Evolutionary conservation across 805 yeast genomes (phyloP), one percentile per base, ranked within the genome.

Genomic region (Alloascoidea africana): DNA sequence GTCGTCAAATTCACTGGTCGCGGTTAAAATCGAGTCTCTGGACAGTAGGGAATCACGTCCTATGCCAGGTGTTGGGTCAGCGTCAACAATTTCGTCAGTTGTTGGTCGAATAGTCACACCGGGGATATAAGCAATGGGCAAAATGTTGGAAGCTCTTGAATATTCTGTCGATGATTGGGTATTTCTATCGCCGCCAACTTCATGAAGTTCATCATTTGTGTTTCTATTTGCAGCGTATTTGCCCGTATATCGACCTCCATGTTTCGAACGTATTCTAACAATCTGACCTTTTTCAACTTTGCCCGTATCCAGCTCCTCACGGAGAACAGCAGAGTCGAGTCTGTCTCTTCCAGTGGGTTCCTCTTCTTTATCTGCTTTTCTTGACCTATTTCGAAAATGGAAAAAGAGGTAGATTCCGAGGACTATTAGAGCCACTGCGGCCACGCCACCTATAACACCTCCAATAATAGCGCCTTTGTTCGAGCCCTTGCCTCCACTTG

Each of bases 91-190:
- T 8, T 23, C n/a, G n/a, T n/a, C n/a, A 23, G 8, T 23, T 23
- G 30, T 23, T 23, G 30, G 30, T 23, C 30, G 30, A 8, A 23
- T 23, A 8, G 30, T 82, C 34, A 86, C 96, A 27, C 96, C 96
- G 0, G 96, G 97, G 41, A 87, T 83, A 52, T 86, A 87, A 2
- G 94, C 94, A 41, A 89, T 79, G 15, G 95, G 95, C 42, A 87
- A 68, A 44, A 87, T 76, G 55, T 87, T 86, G 8, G 94, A 81
- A 3, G 93, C 93, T 47, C 79, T 73, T 6, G 91, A 76, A 35
- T 77, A 64, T 11, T 77, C 70, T 4, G 86, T 70, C 18, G 81
- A n/a, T 56, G 49, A 37, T 43, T 27, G 41, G 56, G 49, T 38
- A 46, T 48, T 39, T 46, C 49, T 17, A 27, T 51, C 51, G 46